Evolutionary conservation across 371 early-diverging fungal species (phyloP), one percentile per base, ranked within the genome.

Genomic region (Mortierella sp.): DNA sequence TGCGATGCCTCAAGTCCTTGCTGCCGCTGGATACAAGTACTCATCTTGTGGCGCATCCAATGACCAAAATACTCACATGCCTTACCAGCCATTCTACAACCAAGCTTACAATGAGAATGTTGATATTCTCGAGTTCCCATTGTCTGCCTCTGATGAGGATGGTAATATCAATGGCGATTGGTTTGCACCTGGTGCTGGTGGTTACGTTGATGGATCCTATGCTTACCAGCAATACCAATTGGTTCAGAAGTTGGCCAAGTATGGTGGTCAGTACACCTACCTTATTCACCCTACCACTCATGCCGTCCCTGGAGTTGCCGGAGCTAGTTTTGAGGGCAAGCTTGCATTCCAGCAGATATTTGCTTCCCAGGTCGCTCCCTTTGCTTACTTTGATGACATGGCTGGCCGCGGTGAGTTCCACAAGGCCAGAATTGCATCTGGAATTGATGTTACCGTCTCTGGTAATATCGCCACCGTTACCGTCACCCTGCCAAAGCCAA

Each of bases 1-100:
- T 23, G 59, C 62, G 9, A 42, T 74, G 28, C 74, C 74, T 34
- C 67, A 74, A 35, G 63, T 74, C 28, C 64, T 66, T 26, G 57
- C n/a, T 15, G 67, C 66, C 0, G 10, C 66, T 29, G 74, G 74
- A 15, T 66, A 42, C 64, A 62, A 68, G 59, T 74, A 74, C 42
- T 61, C 68, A 1, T 67, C 74, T 6, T 61, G 57, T 23, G 40
- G 68, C 7, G 67, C 74, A 17, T n/a, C 63, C n/a, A 74, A 74
- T 40, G 68, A 74, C 40, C 74, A 68, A 42, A 61, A 66, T 62
- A 62, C 73, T 3, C 58, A 66, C 45, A 22, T 74, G 60, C 74
- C 74, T 28, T 74, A 53, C 64, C 68, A 67, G 42, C 32, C 51
- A 6, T 74, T 68, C 63, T 74, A 56, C 42, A 74, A 74, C 63